Evolutionary conservation across 2,329 filamentous ascomycete genomes (phyloP).

Genomic region (Paraconiothyrium brasiliense): DNA sequence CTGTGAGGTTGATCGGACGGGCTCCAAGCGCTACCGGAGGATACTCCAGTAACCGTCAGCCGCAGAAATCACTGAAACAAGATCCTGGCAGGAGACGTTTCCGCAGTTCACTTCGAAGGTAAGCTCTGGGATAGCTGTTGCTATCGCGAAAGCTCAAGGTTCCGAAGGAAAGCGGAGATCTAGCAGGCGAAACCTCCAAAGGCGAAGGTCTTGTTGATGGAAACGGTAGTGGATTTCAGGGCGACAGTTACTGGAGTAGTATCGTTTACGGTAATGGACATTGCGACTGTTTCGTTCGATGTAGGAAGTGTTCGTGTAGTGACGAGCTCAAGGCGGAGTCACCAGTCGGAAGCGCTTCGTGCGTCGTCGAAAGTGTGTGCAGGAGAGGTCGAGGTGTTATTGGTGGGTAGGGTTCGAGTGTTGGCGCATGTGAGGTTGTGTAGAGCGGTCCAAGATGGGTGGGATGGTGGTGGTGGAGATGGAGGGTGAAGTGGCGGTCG

Average conservation of each 20-base stretch:
- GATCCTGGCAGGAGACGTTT: slow-evolving; percentile 46
- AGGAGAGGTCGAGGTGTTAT: slow-evolving; percentile 27
- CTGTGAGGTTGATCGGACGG: slow-evolving; percentile 43
- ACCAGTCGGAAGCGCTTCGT: slow-evolving; percentile 41
- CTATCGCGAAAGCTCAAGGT: slow-evolving; percentile 46
- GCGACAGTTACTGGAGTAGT: slow-evolving; percentile 55
- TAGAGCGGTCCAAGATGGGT: slow-evolving; percentile 19
- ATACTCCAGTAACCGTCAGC: slow-evolving; percentile 56
- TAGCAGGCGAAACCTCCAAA: slow-evolving; percentile 50
- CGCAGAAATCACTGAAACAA: slow-evolving; percentile 54
- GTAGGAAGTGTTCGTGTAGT: slow-evolving; percentile 35
- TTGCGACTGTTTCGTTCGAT: slow-evolving; percentile 43
- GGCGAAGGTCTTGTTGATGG: slow-evolving; percentile 52
- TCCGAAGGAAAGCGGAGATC: slow-evolving; percentile 47
- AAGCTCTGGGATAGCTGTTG: slow-evolving; percentile 46
- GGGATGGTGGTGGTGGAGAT: slow-evolving; percentile 22
- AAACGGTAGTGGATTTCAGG: slow-evolving; percentile 47
- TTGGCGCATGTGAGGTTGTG: slow-evolving; percentile 25
- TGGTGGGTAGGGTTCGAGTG: slow-evolving; percentile 40
- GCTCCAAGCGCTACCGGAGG: slow-evolving; percentile 45
- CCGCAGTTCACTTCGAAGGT: slow-evolving; percentile 50
- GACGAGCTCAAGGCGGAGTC: slow-evolving; percentile 36
- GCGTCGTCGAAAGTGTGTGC: slow-evolving; percentile 26
- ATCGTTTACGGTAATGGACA: slow-evolving; percentile 43
- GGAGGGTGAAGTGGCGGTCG: slow-evolving; percentile 27